These are phyloP conservation scores for Cornus kousa DNA, from an alignment of 148 eudicot species.

Conservation along the genomic window DNA sequence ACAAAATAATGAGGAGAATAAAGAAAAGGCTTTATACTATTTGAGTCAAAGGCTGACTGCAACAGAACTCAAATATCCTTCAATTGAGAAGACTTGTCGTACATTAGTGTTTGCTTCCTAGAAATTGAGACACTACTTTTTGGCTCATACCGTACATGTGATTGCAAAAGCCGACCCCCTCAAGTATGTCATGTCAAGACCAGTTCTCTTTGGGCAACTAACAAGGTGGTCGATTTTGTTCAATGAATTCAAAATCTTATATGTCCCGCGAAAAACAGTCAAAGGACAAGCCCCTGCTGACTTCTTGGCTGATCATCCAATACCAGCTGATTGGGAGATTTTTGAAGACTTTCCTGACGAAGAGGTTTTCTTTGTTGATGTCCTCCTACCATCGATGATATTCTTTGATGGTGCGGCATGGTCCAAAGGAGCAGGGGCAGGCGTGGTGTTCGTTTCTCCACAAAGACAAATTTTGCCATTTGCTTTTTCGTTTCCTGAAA, in stretches of 20 bases:
- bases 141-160: no score
- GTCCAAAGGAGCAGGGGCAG: neutral
- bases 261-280: constrained; percentile 1
- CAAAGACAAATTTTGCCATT: neutral
- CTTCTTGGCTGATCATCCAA: constrained; percentile 8
- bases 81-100: no score
- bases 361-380: neutral
- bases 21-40: no score
- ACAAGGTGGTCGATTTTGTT: no score
- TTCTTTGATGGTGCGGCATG: neutral
- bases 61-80: no score
- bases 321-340: neutral
- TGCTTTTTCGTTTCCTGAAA: neutral
- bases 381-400: neutral
- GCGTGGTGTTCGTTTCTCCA: neutral
- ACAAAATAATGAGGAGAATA: no score
- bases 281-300: neutral
- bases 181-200: no score
- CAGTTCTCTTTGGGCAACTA: no score
- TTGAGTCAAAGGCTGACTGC: no score
- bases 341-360: constrained; percentile 3
- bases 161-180: no score
- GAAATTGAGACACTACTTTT: no score
- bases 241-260: neutral
- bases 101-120: no score